Base-by-base conservation (phyloP, 176 grass and related monocot species). In the Cenchrus purpureus region DNA sequence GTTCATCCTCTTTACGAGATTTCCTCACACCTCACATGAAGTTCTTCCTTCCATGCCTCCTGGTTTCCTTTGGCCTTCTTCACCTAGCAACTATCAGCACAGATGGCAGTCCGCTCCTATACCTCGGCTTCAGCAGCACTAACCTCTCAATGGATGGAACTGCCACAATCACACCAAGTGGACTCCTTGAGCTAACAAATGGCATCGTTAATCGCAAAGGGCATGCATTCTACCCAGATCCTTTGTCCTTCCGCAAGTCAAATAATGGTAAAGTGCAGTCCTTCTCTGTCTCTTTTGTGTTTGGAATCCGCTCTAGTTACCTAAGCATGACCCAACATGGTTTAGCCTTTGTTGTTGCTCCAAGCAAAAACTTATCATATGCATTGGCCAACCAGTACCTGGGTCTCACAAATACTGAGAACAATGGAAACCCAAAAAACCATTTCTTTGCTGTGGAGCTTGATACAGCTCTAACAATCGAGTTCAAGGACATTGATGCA, bases 401-500 rank as follows among this genome's bases (percentile, higher is more conserved):
- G 5, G 88, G 74, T 7, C 56, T 90, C 48, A 55, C 78, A 37
- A 64, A 45, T 13, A 42, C 12, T 48, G 8, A 31, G 34, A 83
- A 73, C 13, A 83, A 78, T 4, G 67, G 65, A 6, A 19, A 68
- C 42, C 11, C 54, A 8, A 70, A 0, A 28, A 84, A 81, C 43
- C 89, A 80, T 43, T 7, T 85, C 54, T 76, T 91, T 44, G 89
- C 77, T 1, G 50, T 85, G 5, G 89, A 87, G 63, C 76, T 91
- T 8, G 89, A 91, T 19, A 85, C 81, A 3, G 1, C 32, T 15
- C 12, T 9, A 20, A 81, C 64, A 25, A 7, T 51, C 4, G 82
- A 87, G 14, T 58, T 84, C 15, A 3, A 34, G 1, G 80, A 88
- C 44, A 78, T 78, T 1, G 20, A 77, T 6, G 14, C 12, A 10